These are phyloP conservation scores for Tuber melanosporum DNA, from an alignment of 495 filamentous ascomycete species.

Conservation along the genomic window DNA sequence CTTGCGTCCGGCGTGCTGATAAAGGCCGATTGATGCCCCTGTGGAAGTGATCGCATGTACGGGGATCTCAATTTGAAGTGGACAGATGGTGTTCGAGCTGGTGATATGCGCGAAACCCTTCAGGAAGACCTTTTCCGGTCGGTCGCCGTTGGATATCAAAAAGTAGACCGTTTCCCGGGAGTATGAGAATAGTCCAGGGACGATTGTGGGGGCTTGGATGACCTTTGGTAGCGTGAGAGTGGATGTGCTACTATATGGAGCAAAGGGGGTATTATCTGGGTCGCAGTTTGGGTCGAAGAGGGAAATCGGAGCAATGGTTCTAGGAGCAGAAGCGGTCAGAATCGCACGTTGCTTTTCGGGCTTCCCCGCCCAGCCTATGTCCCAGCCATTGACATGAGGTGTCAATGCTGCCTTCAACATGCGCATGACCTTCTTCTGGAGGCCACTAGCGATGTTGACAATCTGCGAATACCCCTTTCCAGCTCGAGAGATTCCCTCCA, in stretches of 20 bases:
- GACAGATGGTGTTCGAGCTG: constrained; percentile 50
- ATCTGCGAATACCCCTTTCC: constrained; percentile 62
- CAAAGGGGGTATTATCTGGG: constrained; percentile 45
- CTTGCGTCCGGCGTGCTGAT: constrained; percentile 63
- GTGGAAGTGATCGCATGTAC: constrained; percentile 48
- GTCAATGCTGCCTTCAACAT: constrained; percentile 67
- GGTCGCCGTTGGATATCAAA: constrained; percentile 48
- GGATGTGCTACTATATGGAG: constrained; percentile 44
- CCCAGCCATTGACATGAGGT: constrained; percentile 49
- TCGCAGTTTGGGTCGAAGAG: constrained; percentile 49
- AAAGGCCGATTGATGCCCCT: constrained; percentile 46
- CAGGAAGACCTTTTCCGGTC: constrained; percentile 54
- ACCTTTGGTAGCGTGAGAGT: constrained; percentile 49
- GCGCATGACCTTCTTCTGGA: constrained; percentile 54
- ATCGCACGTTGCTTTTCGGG: constrained; percentile 49
- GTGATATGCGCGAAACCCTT: constrained; percentile 42
- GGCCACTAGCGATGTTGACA: constrained; percentile 51
- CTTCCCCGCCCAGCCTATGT: constrained; percentile 17
- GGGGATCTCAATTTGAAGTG: constrained; percentile 56
- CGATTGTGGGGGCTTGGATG: constrained; percentile 56
- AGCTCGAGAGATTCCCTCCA: constrained; percentile 61
- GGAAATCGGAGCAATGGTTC: constrained; percentile 40
- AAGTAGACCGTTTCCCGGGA: constrained; percentile 58
- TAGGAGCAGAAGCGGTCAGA: not conserved
- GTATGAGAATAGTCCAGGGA: constrained; percentile 61